Evolutionary conservation across 495 filamentous ascomycete species (phyloP), one percentile per base, ranked within the genome.

Genomic region (Hypoxylon crocopeplum): DNA sequence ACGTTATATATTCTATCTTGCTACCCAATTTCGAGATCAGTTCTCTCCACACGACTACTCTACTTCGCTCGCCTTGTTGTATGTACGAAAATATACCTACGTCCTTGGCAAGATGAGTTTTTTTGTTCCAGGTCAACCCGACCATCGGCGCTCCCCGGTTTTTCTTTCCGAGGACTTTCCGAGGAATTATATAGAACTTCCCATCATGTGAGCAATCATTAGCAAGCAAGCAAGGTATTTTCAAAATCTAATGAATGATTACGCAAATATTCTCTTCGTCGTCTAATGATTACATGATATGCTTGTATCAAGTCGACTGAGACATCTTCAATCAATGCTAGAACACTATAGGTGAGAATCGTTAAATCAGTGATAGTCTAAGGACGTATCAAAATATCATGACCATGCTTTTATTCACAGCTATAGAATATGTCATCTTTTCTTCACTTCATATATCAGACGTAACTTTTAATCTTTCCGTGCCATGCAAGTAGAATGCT

Each of bases 401-500:
- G n/a, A 7, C 10, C 12, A 34, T n/a, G 30, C 8, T 37, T 37
- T 13, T 3, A 37, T 17, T 37, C 15, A 6, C 3, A 27, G 24
- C 4, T 8, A 17, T 13, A 41, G 17, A 11, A 41, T 21, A 11
- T 41, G 19, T 12, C 3, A 24, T 22, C 5, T 32, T 32, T 51
- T 54, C 33, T 37, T 16, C 13, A 2, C 13, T 22, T 41, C 39
- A 20, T 29, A 37, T 48, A 49, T 24, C 25, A 47, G 24, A 33
- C 12, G 37, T 40, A 45, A 40, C 12, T 49, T 55, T 57, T 56
- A 16, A 17, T 54, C 22, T 42, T 30, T 48, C 49, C 44, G 47
- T 59, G 55, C 55, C 39, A 64, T 64, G 61, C 61, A 50, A 39
- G 13, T n/a, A 16, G 13, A 19, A 38, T 38, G 34, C 34, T 13